Conservation (phyloP, 2,329 filamentous ascomycete genomes). For the Xylariaceae sp. region DNA sequence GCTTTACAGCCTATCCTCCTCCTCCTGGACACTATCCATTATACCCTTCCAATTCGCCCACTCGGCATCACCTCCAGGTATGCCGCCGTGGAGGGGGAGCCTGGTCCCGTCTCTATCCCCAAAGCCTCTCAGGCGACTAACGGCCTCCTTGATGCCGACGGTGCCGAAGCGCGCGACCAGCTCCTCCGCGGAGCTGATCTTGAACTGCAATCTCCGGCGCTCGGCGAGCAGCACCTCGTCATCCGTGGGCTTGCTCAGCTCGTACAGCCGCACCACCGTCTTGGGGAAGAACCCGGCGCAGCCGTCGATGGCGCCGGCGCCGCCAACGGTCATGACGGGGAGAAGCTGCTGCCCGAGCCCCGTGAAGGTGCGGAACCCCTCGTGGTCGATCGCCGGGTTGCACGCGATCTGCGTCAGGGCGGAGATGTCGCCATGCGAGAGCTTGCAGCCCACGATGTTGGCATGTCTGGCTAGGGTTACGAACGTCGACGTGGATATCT, state of each 20-base stretch:
- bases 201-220: constrained; percentile 53
- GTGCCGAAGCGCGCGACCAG: constrained; percentile 55
- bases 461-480: constrained; percentile 52
- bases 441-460: constrained; percentile 65
- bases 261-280: constrained; percentile 53
- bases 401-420: constrained; percentile 56
- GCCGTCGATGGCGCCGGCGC: constrained; percentile 35
- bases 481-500: constrained; percentile 53
- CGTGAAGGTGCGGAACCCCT: constrained; percentile 56
- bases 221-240: constrained; percentile 38
- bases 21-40: constrained; percentile 38
- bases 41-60: constrained; percentile 40
- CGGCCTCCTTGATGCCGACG: constrained; percentile 61
- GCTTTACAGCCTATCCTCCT: constrained; percentile 9
- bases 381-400: constrained; percentile 53
- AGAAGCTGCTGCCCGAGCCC: constrained; percentile 62
- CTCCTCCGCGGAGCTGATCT: constrained; percentile 56
- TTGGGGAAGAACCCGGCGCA: constrained; percentile 53
- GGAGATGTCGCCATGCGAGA: constrained; percentile 63
- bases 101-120: constrained; percentile 55
- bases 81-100: constrained; percentile 52
- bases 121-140: constrained; percentile 52
- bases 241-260: constrained; percentile 32
- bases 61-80: constrained; percentile 51
- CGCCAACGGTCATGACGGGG: constrained; percentile 35